Conservation (phyloP, 495 filamentous ascomycete genomes). For the Bryoglossum gracile region DNA sequence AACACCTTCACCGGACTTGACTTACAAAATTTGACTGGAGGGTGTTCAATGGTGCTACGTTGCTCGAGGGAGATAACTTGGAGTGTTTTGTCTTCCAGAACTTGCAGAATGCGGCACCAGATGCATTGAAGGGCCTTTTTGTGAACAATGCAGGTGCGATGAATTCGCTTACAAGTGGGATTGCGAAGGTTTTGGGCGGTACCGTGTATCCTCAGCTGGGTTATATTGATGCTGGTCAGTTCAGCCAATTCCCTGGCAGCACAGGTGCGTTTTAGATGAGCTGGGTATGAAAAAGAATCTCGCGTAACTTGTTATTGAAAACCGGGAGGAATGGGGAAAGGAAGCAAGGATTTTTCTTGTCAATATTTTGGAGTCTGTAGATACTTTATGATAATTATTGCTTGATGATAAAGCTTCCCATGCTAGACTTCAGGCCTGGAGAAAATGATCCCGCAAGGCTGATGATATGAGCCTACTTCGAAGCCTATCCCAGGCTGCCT, state of each 20-base stretch:
- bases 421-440: too few relatives aligned
- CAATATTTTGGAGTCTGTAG: too few relatives aligned
- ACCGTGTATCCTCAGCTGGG: constrained; percentile 26
- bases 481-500: too few relatives aligned
- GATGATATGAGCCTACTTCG: too few relatives aligned
- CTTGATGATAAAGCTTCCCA: too few relatives aligned
- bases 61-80: constrained; percentile 41
- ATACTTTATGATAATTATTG: too few relatives aligned
- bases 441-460: too few relatives aligned
- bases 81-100: constrained; percentile 41
- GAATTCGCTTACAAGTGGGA: constrained; percentile 18
- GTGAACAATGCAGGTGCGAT: constrained; percentile 31
- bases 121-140: constrained; percentile 25
- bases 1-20: constrained; percentile 51
- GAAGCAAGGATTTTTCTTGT: constrained; percentile 27
- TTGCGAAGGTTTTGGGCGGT: constrained; percentile 11
- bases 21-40: constrained; percentile 40
- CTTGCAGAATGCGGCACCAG: constrained; percentile 36
- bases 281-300: constrained; percentile 7
- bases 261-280: constrained; percentile 5
- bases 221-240: constrained; percentile 22
- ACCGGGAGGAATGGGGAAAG: constrained; percentile 26
- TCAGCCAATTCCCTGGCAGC: constrained; percentile 24
- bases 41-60: constrained; percentile 33
- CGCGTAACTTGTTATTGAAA: too few relatives aligned